These are phyloP conservation scores for Pichia sp. DNA, from an alignment of 1,139 yeast genomes.

Conservation along the genomic window DNA sequence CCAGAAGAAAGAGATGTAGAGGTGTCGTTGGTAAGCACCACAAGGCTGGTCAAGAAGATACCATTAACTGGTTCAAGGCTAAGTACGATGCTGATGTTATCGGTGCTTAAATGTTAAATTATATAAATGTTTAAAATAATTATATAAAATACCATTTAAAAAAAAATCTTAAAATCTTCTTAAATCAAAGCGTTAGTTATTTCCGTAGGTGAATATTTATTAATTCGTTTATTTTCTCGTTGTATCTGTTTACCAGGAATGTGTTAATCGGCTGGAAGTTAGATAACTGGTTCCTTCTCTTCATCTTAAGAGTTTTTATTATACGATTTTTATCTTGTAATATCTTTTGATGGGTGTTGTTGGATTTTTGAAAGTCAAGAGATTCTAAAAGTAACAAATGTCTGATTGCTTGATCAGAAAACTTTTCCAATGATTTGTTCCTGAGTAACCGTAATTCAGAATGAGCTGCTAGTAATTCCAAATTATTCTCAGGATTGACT, in stretches of 20 bases:
- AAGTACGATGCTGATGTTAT: conserved; percentile 98
- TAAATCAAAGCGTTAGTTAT: too few relatives aligned
- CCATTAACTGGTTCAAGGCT: conserved; percentile 99
- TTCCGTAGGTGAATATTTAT: conserved; percentile 13
- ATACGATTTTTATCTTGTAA: too few relatives aligned
- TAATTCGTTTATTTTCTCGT: conserved; percentile 21
- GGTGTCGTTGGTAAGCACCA: conserved; percentile 87
- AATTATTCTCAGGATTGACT: neutral
- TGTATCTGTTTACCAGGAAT: conserved; percentile 21
- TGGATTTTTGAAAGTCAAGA: too few relatives aligned
- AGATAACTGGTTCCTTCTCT: conserved; percentile 17
- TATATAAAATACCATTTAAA: too few relatives aligned
- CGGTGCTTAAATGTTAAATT: conserved; percentile 48
- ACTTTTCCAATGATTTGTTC: neutral
- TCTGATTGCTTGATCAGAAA: too few relatives aligned
- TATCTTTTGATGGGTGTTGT: too few relatives aligned
- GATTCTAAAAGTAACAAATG: too few relatives aligned
- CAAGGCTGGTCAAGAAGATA: conserved; percentile 87
- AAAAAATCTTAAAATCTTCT: too few relatives aligned
- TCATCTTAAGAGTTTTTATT: neutral
- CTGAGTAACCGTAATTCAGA: conserved; percentile 2
- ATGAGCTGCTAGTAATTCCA: conserved; percentile 7
- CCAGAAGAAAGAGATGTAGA: conserved; percentile 98
- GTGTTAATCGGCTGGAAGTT: conserved; percentile 22
- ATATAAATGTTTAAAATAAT: too few relatives aligned